Base-by-base conservation (phyloP, 768 basidiomycete genomes). In the Lactarius deliciosus region DNA sequence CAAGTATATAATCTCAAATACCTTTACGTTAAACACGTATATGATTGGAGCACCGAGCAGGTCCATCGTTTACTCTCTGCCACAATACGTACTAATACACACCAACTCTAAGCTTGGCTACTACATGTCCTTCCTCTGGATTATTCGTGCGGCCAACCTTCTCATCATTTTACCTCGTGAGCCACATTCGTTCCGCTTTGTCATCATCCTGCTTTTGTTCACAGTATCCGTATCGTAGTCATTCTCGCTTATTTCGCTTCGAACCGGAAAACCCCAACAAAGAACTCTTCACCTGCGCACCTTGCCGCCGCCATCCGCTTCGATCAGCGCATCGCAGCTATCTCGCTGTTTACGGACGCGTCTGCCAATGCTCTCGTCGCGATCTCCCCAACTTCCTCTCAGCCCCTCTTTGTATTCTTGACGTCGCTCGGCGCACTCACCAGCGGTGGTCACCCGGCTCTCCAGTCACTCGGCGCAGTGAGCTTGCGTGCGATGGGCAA, bases 1-100 rank as follows among this genome's bases (percentile, higher is more conserved):
- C 70, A 71, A 71, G 65, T 66, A 36, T 71, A 71, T 30, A 71
- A 71, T 64, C 61, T 71, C 54, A 69, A 71, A 64, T 71, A 70
- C 45, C 62, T 71, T 57, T 71, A 71, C 40, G 70, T 64, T 13
- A 69, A 60, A 64, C 70, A 70, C 18, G 69, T 70, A 28, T 71
- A 71, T n/a, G 60, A 63, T 36, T 71, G 70, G 70, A 66, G 38
- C 22, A 69, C 69, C 6, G 70, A 71, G 43, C 70, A 69, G 58
- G 70, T 70, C 4, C 10, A 50, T 63, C 18, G 9, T 63, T 20
- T 41, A 61, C 15, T 34, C 36, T 53, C n/a, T 56, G 9, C 28
- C 22, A 18, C 25, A 54, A 22, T 22, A 2, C 9, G 11, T 36
- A 25, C 61, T 69, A n/a, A 70, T 36, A 25, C 56, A 34, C 16